A percentile compares a stretch with the other conserved stretches of the same genome.
These are phyloP conservation scores for Brassica nigra DNA, from an alignment of 345 rosid species.

Conservation along the genomic window DNA sequence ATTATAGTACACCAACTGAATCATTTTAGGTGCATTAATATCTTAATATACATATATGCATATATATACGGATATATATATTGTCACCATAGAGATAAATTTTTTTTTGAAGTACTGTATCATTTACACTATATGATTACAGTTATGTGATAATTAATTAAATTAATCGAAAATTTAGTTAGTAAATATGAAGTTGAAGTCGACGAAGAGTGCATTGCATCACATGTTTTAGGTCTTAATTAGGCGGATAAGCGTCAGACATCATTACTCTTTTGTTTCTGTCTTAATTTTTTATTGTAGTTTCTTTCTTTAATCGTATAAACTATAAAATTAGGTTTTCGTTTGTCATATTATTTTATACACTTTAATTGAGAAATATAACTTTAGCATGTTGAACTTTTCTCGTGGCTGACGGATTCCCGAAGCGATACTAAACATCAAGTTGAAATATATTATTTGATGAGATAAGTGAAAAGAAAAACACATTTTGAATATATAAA, in stretches of 20 bases:
- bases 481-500: not conserved
- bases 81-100: not conserved
- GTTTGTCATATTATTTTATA: conserved; percentile 23
- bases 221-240: conserved; percentile 26
- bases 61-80: not conserved
- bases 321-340: conserved; percentile 25
- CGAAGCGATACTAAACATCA: conserved; percentile 19
- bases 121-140: not conserved
- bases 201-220: conserved; percentile 32
- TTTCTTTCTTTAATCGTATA: conserved; percentile 25
- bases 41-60: not conserved
- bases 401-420: conserved; percentile 31
- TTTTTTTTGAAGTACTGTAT: not conserved
- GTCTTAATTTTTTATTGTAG: conserved; percentile 14
- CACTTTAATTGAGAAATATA: conserved; percentile 16
- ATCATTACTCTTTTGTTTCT: conserved; percentile 30
- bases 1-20: conserved; percentile 18
- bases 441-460: conserved; percentile 26
- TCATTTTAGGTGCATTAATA: conserved; percentile 1
- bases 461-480: conserved; percentile 3
- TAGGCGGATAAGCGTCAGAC: conserved; percentile 42
- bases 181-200: conserved; percentile 12
- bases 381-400: conserved; percentile 14
- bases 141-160: not conserved
- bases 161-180: not conserved